Evolutionary conservation across 768 basidiomycete genomes (phyloP).

Genomic region (Lyophyllum semitale): DNA sequence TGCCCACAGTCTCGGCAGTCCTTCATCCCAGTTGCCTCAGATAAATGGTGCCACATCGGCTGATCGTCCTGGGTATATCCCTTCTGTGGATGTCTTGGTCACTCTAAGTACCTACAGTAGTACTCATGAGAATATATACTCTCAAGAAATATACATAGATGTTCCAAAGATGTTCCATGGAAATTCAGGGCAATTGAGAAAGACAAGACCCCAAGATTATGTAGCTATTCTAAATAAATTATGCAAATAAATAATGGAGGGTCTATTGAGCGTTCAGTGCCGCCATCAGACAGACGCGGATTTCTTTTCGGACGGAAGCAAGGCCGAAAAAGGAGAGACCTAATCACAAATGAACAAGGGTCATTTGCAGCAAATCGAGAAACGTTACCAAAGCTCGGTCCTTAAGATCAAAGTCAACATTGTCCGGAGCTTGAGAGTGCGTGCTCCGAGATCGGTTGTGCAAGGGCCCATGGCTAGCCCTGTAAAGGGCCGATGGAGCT

Average conservation of each 20-base stretch:
- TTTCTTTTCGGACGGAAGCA: background rate
- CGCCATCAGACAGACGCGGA: background rate
- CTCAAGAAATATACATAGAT: conserved; percentile 8
- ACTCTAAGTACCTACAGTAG: conserved; percentile 61
- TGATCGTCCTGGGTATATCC: conserved; percentile 41
- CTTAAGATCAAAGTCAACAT: background rate
- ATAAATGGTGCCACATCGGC: conserved; percentile 66
- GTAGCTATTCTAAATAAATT: too few species aligned
- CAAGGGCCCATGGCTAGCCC: conserved; percentile 3
- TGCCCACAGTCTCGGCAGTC: conserved; percentile 41
- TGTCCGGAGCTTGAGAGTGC: background rate
- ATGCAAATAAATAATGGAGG: too few species aligned
- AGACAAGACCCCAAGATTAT: too few species aligned
- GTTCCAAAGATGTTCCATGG: background rate
- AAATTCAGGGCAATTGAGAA: too few species aligned
- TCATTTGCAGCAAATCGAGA: background rate
- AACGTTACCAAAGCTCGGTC: background rate
- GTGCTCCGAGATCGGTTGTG: background rate
- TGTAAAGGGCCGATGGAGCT: conserved; percentile 25
- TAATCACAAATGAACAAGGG: background rate
- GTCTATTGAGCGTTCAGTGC: too few species aligned
- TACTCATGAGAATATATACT: background rate
- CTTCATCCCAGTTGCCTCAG: conserved; percentile 61
- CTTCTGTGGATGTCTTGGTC: conserved; percentile 51
- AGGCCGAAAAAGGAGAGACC: background rate